Evolutionary conservation across 2,329 filamentous ascomycete species (phyloP).

Genomic region (Cladophialophora immunda): DNA sequence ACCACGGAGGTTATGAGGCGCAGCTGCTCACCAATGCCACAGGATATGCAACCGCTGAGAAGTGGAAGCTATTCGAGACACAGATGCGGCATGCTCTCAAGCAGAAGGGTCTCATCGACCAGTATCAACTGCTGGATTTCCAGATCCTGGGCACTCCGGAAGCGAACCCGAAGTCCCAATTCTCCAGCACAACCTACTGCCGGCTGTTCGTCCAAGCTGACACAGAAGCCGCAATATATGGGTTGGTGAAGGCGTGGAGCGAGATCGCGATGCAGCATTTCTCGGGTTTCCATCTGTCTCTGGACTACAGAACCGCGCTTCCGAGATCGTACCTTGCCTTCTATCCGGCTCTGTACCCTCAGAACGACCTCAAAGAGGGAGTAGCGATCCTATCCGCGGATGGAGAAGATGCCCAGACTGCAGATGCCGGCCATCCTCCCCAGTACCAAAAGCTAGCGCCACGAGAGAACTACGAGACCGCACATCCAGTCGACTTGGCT

Average conservation of each 20-base stretch:
- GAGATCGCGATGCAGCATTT: constrained; percentile 54
- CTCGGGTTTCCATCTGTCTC: constrained; percentile 53
- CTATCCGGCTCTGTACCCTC: constrained; percentile 51
- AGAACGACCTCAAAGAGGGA: constrained; percentile 43
- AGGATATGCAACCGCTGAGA: constrained; percentile 58
- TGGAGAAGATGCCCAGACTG: constrained; percentile 39
- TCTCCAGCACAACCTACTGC: constrained; percentile 56
- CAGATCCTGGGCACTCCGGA: constrained; percentile 55
- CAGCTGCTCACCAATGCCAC: constrained; percentile 57
- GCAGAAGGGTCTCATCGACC: constrained; percentile 47
- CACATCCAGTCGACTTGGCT: constrained; percentile 29
- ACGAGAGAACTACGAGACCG: constrained; percentile 32
- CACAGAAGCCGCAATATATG: constrained; percentile 29
- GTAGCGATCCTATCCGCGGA: constrained; percentile 41
- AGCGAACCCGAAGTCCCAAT: constrained; percentile 51
- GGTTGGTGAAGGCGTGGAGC: constrained; percentile 32
- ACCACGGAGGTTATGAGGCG: constrained; percentile 58
- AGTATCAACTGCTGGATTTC: constrained; percentile 63
- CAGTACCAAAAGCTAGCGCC: constrained; percentile 39
- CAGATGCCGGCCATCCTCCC: constrained; percentile 35
- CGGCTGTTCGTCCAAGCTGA: constrained; percentile 55
- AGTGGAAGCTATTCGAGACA: constrained; percentile 53
- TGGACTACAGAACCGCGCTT: constrained; percentile 53
- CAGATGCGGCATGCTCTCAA: constrained; percentile 48
- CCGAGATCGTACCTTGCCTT: constrained; percentile 54